Conservation (phyloP, 345 rosid genomes). For the Eutrema yunnanense region DNA sequence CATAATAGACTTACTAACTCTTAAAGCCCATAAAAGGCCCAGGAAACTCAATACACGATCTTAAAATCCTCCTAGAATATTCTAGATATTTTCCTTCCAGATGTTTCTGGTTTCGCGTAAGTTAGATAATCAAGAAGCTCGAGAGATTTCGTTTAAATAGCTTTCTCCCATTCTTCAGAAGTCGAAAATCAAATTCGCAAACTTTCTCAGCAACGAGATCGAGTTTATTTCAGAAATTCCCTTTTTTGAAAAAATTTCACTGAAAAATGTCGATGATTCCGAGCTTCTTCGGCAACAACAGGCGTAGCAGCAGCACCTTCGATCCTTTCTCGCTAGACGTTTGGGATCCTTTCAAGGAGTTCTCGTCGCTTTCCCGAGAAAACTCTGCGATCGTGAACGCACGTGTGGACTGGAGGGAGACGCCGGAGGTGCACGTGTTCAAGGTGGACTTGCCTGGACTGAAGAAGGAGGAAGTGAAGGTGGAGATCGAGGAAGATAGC, state of each 20-base stretch:
- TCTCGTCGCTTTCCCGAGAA: neutral
- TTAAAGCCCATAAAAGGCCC: neutral
- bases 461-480: slow-evolving; percentile 39
- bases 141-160: neutral
- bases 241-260: too few species aligned
- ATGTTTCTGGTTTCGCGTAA: neutral
- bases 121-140: neutral
- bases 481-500: slow-evolving; percentile 36
- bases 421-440: slow-evolving; percentile 32
- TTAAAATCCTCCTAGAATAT: too few species aligned
- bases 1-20: neutral
- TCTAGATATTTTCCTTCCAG: neutral
- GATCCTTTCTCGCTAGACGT: slow-evolving; percentile 31
- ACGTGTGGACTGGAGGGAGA: slow-evolving; percentile 32
- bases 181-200: too few species aligned
- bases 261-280: slow-evolving; percentile 35
- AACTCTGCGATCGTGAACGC: slow-evolving; percentile 24
- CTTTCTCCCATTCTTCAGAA: neutral
- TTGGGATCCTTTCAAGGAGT: slow-evolving; percentile 25
- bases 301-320: slow-evolving; percentile 22
- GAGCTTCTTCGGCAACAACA: slow-evolving; percentile 35
- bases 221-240: neutral
- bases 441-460: slow-evolving; percentile 29
- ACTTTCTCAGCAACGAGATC: too few species aligned
- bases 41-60: too few species aligned